These are phyloP conservation scores for Schizochytrium sp. DNA, from an alignment of 108 stramenopile genomes.

Conservation along the genomic window DNA sequence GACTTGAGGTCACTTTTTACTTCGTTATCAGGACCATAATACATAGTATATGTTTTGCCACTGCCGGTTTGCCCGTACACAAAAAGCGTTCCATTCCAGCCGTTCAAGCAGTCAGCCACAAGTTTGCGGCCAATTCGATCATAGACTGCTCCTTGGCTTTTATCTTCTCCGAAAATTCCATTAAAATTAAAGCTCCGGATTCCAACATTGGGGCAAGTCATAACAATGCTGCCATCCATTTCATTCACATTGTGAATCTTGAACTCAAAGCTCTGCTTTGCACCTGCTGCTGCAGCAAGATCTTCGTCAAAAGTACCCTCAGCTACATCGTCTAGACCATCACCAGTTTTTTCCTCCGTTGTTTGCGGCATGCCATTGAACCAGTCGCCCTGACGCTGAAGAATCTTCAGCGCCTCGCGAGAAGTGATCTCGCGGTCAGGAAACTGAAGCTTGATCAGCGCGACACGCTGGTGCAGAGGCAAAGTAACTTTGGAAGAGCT, in stretches of 20 bases:
- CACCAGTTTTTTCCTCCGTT: slow-evolving; percentile 19
- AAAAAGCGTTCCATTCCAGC: slow-evolving; percentile 78
- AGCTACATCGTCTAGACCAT: slow-evolving; percentile 28
- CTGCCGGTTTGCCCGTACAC: slow-evolving; percentile 83
- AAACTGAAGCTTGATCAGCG: slow-evolving; percentile 56
- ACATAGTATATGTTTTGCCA: slow-evolving; percentile 84
- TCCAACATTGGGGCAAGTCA: slow-evolving; percentile 75
- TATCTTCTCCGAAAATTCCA: slow-evolving; percentile 69
- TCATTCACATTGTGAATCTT: slow-evolving; percentile 71
- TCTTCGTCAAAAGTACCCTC: slow-evolving; percentile 52
- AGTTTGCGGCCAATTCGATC: slow-evolving; percentile 65
- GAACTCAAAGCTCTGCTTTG: slow-evolving; percentile 52
- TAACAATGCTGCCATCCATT: slow-evolving; percentile 69
- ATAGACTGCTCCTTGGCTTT: slow-evolving; percentile 72
- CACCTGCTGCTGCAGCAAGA: not conserved
- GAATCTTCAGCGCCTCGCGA: slow-evolving; percentile 62
- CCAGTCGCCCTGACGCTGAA: slow-evolving; percentile 76
- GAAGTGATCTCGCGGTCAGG: not conserved
- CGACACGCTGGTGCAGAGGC: slow-evolving; percentile 79
- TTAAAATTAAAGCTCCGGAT: slow-evolving; percentile 78
- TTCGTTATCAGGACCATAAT: slow-evolving; percentile 67
- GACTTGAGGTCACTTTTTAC: not conserved
- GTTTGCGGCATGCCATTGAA: slow-evolving; percentile 67
- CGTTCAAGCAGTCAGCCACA: slow-evolving; percentile 77
- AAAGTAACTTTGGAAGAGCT: slow-evolving; percentile 63